These are phyloP conservation scores for Leccinum insigne DNA, from an alignment of 1,284 basidiomycete species.

Conservation along the genomic window DNA sequence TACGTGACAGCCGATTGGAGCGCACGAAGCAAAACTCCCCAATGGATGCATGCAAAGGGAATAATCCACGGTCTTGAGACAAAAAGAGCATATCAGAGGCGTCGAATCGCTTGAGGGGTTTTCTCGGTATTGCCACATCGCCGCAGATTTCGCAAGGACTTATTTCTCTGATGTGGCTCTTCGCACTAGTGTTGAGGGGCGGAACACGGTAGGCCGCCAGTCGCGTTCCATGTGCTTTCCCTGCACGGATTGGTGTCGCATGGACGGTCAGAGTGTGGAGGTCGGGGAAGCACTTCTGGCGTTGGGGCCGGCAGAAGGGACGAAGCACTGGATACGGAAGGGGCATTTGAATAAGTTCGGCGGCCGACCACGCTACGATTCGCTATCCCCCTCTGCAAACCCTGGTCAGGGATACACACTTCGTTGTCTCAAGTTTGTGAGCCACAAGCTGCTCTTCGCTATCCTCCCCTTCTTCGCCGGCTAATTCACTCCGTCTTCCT, in stretches of 20 bases:
- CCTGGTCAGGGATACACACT: slow-evolving; percentile 15
- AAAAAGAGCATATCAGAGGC: background rate
- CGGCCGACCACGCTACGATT: slow-evolving; percentile 20
- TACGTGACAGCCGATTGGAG: slow-evolving; percentile 4
- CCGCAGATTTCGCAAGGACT: background rate
- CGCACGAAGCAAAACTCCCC: background rate
- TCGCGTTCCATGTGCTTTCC: slow-evolving; percentile 3
- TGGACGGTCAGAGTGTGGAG: slow-evolving; percentile 14
- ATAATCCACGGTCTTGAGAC: background rate
- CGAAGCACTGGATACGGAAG: slow-evolving; percentile 29
- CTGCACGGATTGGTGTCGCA: background rate
- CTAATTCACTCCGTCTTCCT: slow-evolving; percentile 7
- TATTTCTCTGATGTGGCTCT: background rate
- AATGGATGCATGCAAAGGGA: slow-evolving; percentile 1
- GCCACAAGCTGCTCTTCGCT: slow-evolving; percentile 14
- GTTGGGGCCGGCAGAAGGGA: slow-evolving; percentile 8
- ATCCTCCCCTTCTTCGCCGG: slow-evolving; percentile 12
- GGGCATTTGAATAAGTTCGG: slow-evolving; percentile 25
- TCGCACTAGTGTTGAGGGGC: background rate
- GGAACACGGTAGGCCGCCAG: slow-evolving; percentile 1
- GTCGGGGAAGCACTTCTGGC: slow-evolving; percentile 13
- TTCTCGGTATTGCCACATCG: slow-evolving; percentile 3
- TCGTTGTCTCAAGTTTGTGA: slow-evolving; percentile 26
- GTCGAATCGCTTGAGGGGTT: slow-evolving; percentile 6
- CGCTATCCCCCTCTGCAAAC: slow-evolving; percentile 6